phyloP scores from a whole-genome alignment of 2,329 filamentous ascomycete species.

The Pseudogymnoascus sp. region DNA sequence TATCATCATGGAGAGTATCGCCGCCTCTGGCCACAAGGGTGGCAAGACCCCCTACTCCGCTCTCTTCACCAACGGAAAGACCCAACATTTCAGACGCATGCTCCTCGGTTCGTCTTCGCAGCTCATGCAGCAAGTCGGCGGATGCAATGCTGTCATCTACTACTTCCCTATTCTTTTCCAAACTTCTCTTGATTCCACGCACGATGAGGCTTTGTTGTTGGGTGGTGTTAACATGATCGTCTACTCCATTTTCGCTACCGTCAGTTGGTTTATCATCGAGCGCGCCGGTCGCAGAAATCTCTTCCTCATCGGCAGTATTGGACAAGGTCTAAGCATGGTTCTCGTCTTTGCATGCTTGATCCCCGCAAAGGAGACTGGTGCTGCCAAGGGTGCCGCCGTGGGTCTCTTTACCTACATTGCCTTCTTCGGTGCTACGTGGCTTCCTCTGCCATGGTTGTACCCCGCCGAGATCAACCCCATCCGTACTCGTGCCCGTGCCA shows the following conservation, averaged over 20 bases:
- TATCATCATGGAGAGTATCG: slow-evolving; percentile 33
- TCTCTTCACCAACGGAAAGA: slow-evolving; percentile 45
- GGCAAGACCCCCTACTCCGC: slow-evolving; percentile 31
- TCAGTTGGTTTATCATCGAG: slow-evolving; percentile 45
- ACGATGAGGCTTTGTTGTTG: slow-evolving; percentile 45
- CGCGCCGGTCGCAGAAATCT: slow-evolving; percentile 61
- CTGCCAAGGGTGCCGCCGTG: slow-evolving; percentile 34
- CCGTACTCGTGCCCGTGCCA: slow-evolving; percentile 53
- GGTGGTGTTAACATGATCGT: slow-evolving; percentile 49
- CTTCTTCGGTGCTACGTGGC: slow-evolving; percentile 53
- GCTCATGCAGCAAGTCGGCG: slow-evolving; percentile 45
- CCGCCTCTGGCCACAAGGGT: slow-evolving; percentile 27
- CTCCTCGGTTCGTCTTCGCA: slow-evolving; percentile 43
- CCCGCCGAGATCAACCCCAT: slow-evolving; percentile 54
- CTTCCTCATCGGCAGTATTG: slow-evolving; percentile 62
- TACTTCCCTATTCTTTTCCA: slow-evolving; percentile 46
- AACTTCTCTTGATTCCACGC: slow-evolving; percentile 38
- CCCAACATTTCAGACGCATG: slow-evolving; percentile 47
- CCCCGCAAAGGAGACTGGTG: slow-evolving; percentile 21
- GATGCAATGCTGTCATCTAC: slow-evolving; percentile 39
- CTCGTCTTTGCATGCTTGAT: slow-evolving; percentile 38
- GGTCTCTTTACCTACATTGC: slow-evolving; percentile 58
- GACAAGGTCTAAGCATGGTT: slow-evolving; percentile 59
- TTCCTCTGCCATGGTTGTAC: slow-evolving; percentile 56
- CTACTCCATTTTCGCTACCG: slow-evolving; percentile 45